phyloP scores from a whole-genome alignment of 2,329 filamentous ascomycete species.

The Pestalotiopsis sp. region DNA sequence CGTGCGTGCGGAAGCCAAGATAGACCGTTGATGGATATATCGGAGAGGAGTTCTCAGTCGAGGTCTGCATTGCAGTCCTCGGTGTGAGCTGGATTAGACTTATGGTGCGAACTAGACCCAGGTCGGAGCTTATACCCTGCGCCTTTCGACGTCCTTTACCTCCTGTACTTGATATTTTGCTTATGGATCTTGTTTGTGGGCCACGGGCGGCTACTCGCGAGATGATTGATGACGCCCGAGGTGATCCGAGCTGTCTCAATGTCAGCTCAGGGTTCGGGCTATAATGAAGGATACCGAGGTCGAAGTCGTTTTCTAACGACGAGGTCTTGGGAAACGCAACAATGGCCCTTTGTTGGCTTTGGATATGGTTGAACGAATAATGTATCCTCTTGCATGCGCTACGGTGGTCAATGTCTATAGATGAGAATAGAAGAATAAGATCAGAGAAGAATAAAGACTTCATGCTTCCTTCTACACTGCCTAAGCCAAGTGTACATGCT shows the following conservation, averaged over 20 bases:
- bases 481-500: neutral
- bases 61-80: neutral
- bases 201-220: neutral
- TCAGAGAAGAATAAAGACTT: neutral
- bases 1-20: neutral
- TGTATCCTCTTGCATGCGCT: neutral
- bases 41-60: neutral
- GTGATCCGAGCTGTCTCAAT: neutral
- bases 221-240: neutral
- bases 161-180: neutral
- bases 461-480: neutral
- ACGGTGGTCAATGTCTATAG: neutral
- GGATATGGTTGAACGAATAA: neutral
- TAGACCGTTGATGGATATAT: conserved; percentile 2
- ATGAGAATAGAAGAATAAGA: neutral
- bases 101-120: neutral
- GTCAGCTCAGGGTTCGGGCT: neutral
- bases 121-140: conserved; percentile 8
- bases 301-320: neutral
- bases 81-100: conserved; percentile 8
- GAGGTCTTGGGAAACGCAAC: neutral
- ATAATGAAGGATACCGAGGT: neutral
- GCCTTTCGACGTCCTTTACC: neutral
- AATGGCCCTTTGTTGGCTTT: neutral
- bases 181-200: neutral